phyloP scores from a whole-genome alignment of 2,329 filamentous ascomycete genomes.

The Rutstroemia sp. region DNA sequence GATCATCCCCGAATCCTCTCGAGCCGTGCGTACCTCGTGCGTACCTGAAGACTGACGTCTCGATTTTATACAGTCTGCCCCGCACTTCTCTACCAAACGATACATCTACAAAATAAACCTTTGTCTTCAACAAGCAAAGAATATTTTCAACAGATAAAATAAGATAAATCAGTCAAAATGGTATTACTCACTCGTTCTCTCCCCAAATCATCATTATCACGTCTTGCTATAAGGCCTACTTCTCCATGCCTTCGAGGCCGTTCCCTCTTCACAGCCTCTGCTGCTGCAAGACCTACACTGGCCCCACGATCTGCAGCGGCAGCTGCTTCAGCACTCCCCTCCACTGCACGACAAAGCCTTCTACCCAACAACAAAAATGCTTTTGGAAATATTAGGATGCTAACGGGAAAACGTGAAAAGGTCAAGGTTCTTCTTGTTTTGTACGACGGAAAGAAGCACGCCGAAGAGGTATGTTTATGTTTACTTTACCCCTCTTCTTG shows the following conservation, averaged over 20 bases:
- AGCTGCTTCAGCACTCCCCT: too few species aligned
- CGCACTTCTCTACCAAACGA: not conserved
- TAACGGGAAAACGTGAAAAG: slow-evolving; percentile 41
- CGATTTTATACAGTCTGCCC: not conserved
- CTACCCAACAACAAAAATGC: not conserved
- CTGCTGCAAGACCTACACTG: slow-evolving; percentile 17
- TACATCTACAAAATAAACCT: not conserved
- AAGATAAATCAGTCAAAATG: slow-evolving; percentile 37
- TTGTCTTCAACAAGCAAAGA: not conserved
- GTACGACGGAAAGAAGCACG: slow-evolving; percentile 85
- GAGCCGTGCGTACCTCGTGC: not conserved
- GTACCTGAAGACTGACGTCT: not conserved
- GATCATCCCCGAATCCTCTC: not conserved
- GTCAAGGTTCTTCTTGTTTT: slow-evolving; percentile 93
- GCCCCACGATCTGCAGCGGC: not conserved
- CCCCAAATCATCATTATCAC: slow-evolving; percentile 6
- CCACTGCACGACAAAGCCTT: not conserved
- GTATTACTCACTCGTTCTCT: slow-evolving; percentile 33
- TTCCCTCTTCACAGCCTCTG: slow-evolving; percentile 14
- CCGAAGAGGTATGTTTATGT: slow-evolving; percentile 53
- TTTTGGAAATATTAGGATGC: slow-evolving; percentile 28
- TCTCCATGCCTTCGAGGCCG: slow-evolving; percentile 3
- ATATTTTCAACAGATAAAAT: not conserved
- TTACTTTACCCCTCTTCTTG: not conserved
- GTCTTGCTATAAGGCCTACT: slow-evolving; percentile 19